phyloP scores from a whole-genome alignment of 306 rosid genomes.

The Prunus dulcis region DNA sequence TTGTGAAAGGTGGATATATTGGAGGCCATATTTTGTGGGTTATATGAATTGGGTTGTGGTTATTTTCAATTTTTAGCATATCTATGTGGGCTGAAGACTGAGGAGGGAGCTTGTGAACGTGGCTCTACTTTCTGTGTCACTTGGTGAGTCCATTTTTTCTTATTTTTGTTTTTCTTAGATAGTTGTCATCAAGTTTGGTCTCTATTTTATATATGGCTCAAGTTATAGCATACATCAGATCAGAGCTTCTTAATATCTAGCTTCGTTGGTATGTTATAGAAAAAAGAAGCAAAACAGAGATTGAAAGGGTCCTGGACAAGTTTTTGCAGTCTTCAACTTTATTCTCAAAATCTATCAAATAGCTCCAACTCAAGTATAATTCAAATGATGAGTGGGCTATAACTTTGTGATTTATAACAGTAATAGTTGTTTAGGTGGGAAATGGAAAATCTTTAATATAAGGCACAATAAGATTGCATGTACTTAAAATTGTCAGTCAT shows the following conservation, averaged over 20 bases:
- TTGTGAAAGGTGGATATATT: not conserved
- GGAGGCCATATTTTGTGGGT: not conserved
- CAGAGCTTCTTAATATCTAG: not conserved
- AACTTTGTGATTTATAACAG: not conserved
- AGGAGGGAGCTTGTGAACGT: slow-evolving; percentile 24
- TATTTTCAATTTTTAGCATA: not conserved
- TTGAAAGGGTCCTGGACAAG: not conserved
- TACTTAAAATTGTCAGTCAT: not conserved
- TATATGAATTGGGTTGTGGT: slow-evolving; percentile 14
- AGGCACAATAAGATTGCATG: not conserved
- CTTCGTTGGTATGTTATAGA: not conserved
- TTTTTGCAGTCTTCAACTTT: not conserved
- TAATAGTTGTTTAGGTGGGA: not conserved
- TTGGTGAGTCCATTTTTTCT: slow-evolving; percentile 26
- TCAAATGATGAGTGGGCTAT: not conserved
- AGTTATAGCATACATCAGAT: not conserved
- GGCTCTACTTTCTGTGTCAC: slow-evolving; percentile 5
- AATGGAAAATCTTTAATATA: not conserved
- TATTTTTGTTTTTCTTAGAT: not conserved
- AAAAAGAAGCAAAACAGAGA: not conserved
- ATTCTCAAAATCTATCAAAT: not conserved
- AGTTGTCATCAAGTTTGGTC: not conserved
- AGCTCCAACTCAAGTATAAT: not conserved
- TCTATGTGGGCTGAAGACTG: slow-evolving; percentile 2
- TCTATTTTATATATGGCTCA: not conserved